Base-by-base conservation (phyloP, 2,329 filamentous ascomycete genomes). In the Dactylellina drechsleri region DNA sequence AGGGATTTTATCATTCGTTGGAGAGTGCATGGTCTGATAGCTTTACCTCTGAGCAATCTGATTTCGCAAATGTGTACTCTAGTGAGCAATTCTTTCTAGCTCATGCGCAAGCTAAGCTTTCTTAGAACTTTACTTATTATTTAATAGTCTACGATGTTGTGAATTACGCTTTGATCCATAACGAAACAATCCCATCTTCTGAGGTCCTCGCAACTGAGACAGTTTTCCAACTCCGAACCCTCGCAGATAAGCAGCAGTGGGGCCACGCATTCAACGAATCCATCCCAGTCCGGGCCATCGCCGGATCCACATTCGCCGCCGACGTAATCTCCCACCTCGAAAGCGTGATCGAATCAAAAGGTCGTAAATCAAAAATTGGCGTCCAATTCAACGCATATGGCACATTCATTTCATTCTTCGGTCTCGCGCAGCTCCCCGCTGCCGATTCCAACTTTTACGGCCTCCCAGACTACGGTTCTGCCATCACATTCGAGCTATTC, bases 231-330 rank as follows among this genome's bases (percentile, higher is more conserved):
- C 86, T 96, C 66, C 86, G 87, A 78, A 86, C 86, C 18, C 88
- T 95, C 43, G 93, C 93, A 78, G 89, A 93, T 81, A 83, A 84
- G 68, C 92, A 95, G 82, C 91, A 97, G 82, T 96, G 87, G 85
- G 90, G 89, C 79, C 54, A 70, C 40, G 72, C 72, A n/a, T 76
- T 62, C 60, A 76, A 76, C 20, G 53, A 66, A 40, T 83, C 84
- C 77, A 56, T 70, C 15, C 67, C 78, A 2, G 81, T 82, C 12
- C 83, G 84, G 20, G 84, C 84, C 28, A 83, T 89, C 41, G 82
- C 86, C 0, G 87, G 87, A 0, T 83, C 84, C 61, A 87, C 85
- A 0, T 81, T 89, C 7, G 85, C 85, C 0, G 65, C 49, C 10
- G 60, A 70, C 28, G 64, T 57, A 6, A 43, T 70, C 53, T 59